Percentiles rank a stretch among this genome's conserved stretches.
Conservation (phyloP, 345 rosid genomes). For the Arabidopsis arenosa region DNA sequence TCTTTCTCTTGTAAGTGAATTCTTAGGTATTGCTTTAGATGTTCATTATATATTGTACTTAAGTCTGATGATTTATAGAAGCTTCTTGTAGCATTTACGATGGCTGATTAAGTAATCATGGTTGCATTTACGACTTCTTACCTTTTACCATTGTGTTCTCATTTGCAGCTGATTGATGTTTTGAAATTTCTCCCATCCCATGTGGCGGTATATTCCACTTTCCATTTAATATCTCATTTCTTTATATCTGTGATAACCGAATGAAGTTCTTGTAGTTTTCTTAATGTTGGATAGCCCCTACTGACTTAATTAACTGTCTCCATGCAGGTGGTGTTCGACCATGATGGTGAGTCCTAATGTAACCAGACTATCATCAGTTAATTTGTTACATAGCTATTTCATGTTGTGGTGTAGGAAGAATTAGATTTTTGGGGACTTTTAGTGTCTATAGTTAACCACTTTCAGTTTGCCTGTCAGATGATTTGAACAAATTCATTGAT, state of each 20-base stretch:
- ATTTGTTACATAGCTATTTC: conserved; percentile 9
- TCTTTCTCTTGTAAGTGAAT: conserved; percentile 78
- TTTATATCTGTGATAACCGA: conserved; percentile 1
- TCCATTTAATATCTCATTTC: conserved; percentile 23
- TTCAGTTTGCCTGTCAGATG: conserved; percentile 12
- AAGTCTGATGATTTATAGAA: conserved; percentile 5
- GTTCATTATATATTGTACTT: conserved; percentile 6
- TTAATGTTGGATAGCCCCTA: not conserved
- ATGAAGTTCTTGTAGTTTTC: conserved; percentile 19
- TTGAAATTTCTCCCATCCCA: conserved; percentile 86
- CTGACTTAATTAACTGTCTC: conserved; percentile 27
- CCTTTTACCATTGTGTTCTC: conserved; percentile 7
- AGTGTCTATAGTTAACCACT: conserved; percentile 15
- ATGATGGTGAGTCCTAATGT: conserved; percentile 76
- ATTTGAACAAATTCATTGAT: not conserved
- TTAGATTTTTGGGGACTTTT: not conserved
- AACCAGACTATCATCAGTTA: not conserved
- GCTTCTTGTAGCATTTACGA: conserved; percentile 23
- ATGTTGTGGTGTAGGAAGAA: not conserved
- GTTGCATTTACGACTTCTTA: conserved; percentile 15
- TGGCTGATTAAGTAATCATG: conserved; percentile 12
- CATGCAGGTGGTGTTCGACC: conserved; percentile 96
- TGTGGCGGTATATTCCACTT: conserved; percentile 70
- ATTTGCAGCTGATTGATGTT: conserved; percentile 87
- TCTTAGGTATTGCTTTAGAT: not conserved